Evolutionary conservation across 2,329 filamentous ascomycete species (phyloP).

Genomic region (Verticillium longisporum): DNA sequence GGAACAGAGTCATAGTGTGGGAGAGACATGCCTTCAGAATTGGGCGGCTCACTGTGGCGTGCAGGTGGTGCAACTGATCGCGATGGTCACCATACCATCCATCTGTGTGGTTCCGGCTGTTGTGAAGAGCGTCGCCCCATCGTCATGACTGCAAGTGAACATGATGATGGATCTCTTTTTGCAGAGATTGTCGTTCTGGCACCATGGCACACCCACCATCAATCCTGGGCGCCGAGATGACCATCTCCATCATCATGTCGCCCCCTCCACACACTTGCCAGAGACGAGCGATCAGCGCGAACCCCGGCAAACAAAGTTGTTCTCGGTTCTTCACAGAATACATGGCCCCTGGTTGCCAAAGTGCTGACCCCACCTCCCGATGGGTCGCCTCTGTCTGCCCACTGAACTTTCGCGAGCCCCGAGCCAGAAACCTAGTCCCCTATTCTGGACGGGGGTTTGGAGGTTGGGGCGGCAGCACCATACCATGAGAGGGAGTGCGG

Average conservation of each 20-base stretch:
- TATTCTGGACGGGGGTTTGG: too few relatives aligned
- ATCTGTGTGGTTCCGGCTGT: background rate
- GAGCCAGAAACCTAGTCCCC: background rate
- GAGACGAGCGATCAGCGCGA: background rate
- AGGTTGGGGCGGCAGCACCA: background rate
- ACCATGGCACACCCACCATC: background rate
- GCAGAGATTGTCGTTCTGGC: background rate
- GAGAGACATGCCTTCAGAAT: background rate
- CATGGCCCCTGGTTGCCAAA: background rate
- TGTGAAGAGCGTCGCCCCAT: background rate
- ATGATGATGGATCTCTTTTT: background rate
- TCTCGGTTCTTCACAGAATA: background rate
- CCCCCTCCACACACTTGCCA: background rate
- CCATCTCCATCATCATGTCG: background rate
- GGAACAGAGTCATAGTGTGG: background rate
- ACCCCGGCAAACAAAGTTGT: background rate
- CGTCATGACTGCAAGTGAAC: background rate
- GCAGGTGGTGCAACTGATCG: background rate
- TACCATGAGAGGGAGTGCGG: background rate
- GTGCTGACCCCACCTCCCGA: background rate
- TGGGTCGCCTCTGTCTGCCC: background rate
- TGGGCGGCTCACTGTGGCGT: background rate
- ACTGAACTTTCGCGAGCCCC: background rate
- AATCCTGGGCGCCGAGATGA: background rate
- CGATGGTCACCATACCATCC: background rate